Base-by-base conservation (phyloP, 1,139 yeast genomes). In the Hemisphaericaspora subhashii region DNA sequence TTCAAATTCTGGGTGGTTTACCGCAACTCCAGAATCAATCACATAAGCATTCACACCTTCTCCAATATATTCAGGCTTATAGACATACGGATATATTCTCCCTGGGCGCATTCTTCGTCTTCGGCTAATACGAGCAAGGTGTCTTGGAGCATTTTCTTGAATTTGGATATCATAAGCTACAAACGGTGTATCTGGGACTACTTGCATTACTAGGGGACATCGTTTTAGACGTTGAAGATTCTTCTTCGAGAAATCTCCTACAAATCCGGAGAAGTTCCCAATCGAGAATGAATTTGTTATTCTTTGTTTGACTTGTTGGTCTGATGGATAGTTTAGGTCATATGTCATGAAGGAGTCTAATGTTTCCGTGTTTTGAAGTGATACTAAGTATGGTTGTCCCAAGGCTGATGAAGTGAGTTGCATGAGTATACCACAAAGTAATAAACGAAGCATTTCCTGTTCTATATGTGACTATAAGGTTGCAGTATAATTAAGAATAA, bases 21-120 rank as follows among this genome's bases (percentile, higher is more conserved):
- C 54, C 39, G 68, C 67, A 20, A 86, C 63, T 0, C 95, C 95
- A 1, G 95, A 83, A 57, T 89, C 97, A 31, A 88, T 65, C n/a
- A 89, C 78, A 57, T 87, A 89, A 1, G 81, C 95, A 46, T 72
- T 75, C 0, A 86, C 85, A n/a, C 73, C 79, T 9, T 60, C 37
- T 3, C 64, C 68, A 18, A 50, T 45, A 7, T 54, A 52, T 2
- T 52, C 45, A 7, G 40, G 46, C 28, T 64, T 60, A 38, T 60
- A 69, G 26, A 49, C 38, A 45, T 65, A 70, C 1, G 58, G 51
- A 20, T 48, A 46, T 9, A 44, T 39, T 23, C 46, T 47, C 22
- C 48, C 41, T 25, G 45, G 45, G 40, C 46, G 41, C 40, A 79
- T 53, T 34, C 55, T 61, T 7, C 64, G 62, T 27, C 71, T 59